These are phyloP conservation scores for Bimuria novae-zelandiae DNA, from an alignment of 2,329 filamentous ascomycete species.

Conservation along the genomic window DNA sequence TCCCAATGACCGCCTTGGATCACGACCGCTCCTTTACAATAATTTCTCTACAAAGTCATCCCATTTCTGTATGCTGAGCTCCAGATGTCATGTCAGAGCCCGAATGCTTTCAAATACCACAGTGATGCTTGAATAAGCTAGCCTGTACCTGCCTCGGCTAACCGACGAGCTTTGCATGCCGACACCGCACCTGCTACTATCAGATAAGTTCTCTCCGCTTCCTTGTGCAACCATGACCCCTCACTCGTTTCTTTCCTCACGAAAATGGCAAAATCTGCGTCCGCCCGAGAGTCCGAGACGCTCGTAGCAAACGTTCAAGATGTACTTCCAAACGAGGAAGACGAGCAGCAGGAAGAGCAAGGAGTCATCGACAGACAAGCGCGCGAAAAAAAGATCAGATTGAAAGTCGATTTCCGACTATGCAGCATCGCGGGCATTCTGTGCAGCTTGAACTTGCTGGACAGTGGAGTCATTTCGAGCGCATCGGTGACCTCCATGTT, in stretches of 20 bases:
- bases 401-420: conserved; percentile 69
- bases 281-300: conserved; percentile 7
- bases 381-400: conserved; percentile 57
- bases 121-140: neutral
- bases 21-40: neutral
- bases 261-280: conserved; percentile 9
- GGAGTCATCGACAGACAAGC: conserved; percentile 18
- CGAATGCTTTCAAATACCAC: neutral
- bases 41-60: no score
- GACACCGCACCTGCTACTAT: conserved; percentile 35
- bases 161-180: neutral
- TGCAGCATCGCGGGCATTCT: conserved; percentile 74
- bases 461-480: conserved; percentile 71
- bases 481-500: conserved; percentile 73
- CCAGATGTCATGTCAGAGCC: neutral
- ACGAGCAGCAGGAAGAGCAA: conserved; percentile 1
- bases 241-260: neutral
- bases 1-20: neutral
- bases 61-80: no score
- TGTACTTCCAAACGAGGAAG: neutral
- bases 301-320: conserved; percentile 3
- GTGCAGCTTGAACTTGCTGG: conserved; percentile 70
- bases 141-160: conserved; percentile 14
- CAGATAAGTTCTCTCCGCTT: conserved; percentile 21
- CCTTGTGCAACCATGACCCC: conserved; percentile 7